Percentiles rank a stretch among this genome's conserved stretches.
These are phyloP conservation scores for Tulasnella sp. DNA, from an alignment of 768 basidiomycete species.

Conservation along the genomic window DNA sequence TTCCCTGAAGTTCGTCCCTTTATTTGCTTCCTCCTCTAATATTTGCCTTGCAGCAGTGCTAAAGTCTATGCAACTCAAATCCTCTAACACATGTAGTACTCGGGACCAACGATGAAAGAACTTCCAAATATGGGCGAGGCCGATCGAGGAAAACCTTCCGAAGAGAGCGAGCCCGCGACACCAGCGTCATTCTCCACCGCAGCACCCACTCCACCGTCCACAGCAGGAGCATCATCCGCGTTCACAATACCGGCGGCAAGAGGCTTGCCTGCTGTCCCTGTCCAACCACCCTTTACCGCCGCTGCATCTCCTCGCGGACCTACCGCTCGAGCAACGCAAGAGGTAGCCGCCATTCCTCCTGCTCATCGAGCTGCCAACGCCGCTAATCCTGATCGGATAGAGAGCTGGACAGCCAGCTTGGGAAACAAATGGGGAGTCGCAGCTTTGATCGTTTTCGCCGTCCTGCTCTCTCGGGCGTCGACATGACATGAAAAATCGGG, in stretches of 20 bases:
- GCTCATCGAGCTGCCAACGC: neutral
- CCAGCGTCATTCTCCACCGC: conserved; percentile 24
- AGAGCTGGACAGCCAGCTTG: conserved; percentile 1
- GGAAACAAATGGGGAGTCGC: conserved; percentile 20
- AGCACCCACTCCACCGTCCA: conserved; percentile 22
- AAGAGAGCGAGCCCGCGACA: conserved; percentile 25
- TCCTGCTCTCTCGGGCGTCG: conserved; percentile 6
- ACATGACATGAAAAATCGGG: neutral
- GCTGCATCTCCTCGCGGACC: conserved; percentile 18
- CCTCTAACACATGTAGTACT: conserved; percentile 50
- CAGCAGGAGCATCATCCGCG: conserved; percentile 5
- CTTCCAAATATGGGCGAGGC: conserved; percentile 91
- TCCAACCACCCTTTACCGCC: conserved; percentile 8
- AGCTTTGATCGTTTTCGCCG: neutral
- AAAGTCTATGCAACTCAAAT: neutral
- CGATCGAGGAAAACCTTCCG: conserved; percentile 50
- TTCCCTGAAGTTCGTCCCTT: conserved; percentile 68
- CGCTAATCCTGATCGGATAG: neutral
- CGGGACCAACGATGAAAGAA: conserved; percentile 53
- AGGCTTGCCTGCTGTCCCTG: neutral
- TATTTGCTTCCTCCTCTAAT: neutral
- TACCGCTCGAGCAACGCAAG: neutral
- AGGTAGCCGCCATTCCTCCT: neutral
- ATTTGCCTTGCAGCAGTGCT: neutral
- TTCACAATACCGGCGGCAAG: conserved; percentile 28